Base-by-base conservation (phyloP, 345 rosid genomes). In the Eucalyptus sp. region DNA sequence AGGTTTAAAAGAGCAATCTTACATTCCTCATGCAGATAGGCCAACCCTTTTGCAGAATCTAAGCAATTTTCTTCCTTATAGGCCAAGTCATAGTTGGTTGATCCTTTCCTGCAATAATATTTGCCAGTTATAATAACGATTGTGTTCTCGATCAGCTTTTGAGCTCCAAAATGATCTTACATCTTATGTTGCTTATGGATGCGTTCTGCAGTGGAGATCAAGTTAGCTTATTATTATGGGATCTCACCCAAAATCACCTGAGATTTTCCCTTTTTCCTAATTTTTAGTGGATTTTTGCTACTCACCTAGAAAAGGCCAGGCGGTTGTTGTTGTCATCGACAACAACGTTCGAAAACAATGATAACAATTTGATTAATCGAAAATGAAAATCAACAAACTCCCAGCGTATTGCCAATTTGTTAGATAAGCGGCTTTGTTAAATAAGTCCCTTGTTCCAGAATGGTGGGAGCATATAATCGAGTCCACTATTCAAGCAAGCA, bases 1-100 rank as follows among this genome's bases (percentile, higher is more conserved):
- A 49, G 33, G 37, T 14, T 27, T 56, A 66, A 87, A 56, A 37
- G 88, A 90, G 51, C 87, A 88, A 64, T 92, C 97, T 93, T 71
- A 97, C 98, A 96, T 89, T 96, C 99, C 91, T 95, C 98, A 58
- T 97, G 99, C 76, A 97, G 94, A 91, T 97, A 97, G 9, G 98
- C 94, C 92, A 97, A 92, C 90, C 98, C 99, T 94, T 91, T 95
- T 13, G 98, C 98, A 24, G 98, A 93, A 56, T 97, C 99, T 80
- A 95, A 44, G 98, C 96, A 91, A 97, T 95, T 92, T 90, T 94
- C 91, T 94, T 91, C 90, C 97, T 95, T 50, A 91, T 93, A 22
- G 92, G 83, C 97, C 98, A 97, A 37, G 91, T 91, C 98, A 96
- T 91, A 86, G 94, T 91, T 5, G 94, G 94, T 88, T 95, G 91